phyloP scores from a whole-genome alignment of 768 basidiomycete species.

The Mrakia hoshinonis region DNA sequence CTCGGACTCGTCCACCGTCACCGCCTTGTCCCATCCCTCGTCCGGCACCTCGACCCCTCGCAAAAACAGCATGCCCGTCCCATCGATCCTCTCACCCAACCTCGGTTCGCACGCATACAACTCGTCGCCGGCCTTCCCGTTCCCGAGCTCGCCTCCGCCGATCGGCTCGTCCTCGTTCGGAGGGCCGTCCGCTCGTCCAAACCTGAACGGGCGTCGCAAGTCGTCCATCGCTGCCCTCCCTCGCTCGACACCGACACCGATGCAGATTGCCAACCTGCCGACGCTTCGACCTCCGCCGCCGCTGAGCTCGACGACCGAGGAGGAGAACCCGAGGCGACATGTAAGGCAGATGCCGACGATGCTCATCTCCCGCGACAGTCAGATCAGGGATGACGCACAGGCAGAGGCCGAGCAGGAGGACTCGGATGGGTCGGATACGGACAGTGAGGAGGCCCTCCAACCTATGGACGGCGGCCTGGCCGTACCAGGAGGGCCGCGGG shows the following conservation, averaged over 20 bases:
- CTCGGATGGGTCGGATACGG: conserved; percentile 13
- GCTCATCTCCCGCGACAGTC: conserved; percentile 13
- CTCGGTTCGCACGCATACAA: neutral
- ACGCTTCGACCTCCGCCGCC: conserved; percentile 11
- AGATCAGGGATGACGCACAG: conserved; percentile 11
- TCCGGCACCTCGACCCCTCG: neutral
- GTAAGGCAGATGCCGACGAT: conserved; percentile 24
- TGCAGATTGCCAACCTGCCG: conserved; percentile 27
- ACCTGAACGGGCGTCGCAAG: conserved; percentile 8
- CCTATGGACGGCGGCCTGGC: conserved; percentile 4
- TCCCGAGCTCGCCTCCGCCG: neutral
- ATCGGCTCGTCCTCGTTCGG: neutral
- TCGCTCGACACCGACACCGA: conserved; percentile 18
- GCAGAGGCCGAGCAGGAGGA: conserved; percentile 9
- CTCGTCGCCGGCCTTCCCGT: neutral
- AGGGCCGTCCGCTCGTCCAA: neutral
- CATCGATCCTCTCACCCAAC: conserved; percentile 21
- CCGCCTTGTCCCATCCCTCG: neutral
- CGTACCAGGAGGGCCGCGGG: neutral
- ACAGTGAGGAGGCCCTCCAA: conserved; percentile 6
- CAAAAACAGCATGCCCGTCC: neutral
- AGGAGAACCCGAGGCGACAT: conserved; percentile 15
- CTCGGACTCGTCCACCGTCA: neutral
- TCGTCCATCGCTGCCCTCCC: conserved; percentile 25
- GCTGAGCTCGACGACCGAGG: neutral